Base-by-base conservation (phyloP, 2,329 filamentous ascomycete species). In the Leptodontidium sp. region DNA sequence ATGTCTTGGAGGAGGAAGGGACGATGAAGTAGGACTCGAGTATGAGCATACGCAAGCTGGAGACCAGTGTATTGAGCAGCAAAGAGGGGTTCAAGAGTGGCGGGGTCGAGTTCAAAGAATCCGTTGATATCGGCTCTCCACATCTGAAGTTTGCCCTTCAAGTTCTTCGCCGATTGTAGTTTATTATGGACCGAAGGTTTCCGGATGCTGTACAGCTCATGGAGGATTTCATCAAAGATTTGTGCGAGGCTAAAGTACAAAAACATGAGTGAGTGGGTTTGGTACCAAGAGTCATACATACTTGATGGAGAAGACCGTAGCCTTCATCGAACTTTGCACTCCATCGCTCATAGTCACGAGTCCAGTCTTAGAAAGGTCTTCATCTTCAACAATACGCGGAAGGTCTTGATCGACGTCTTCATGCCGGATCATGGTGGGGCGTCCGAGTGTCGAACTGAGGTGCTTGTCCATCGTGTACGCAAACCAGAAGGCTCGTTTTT, bases 391-490 rank as follows among this genome's bases (percentile, higher is more conserved):
- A 1, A 80, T 73, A 17, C 82, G 82, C 0, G 88, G 88, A n/a
- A 87, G 81, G 2, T 85, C 84, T 38, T 90, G 88, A 63, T 90
- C 87, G 57, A 89, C 87, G 62, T 90, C 87, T 43, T 89, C 86
- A 52, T 90, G 87, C 57, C 88, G 87, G 26, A 89, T 85, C 24
- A 88, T 81, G 6, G 85, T 77, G 0, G 88, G 88, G 7, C 88
- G 81, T 0, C 88, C 88, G 43, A 90, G 85, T n/a, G 88, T 84
- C 21, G 88, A 86, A n/a, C 86, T 85, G 0, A 90, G 79, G 68
- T 90, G 89, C 49, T 87, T 87, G 72, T 91, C 88, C 1, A 90
- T 78, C 0, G 85, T 86, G 73, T 90, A 91, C 0, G 86, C 84
- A 2, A 84, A 84, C 88, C 88, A 90, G 62, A 91, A 90, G 0